Evolutionary conservation across 2,329 filamentous ascomycete genomes (phyloP).

Genomic region (Ceratocystis colombiana): DNA sequence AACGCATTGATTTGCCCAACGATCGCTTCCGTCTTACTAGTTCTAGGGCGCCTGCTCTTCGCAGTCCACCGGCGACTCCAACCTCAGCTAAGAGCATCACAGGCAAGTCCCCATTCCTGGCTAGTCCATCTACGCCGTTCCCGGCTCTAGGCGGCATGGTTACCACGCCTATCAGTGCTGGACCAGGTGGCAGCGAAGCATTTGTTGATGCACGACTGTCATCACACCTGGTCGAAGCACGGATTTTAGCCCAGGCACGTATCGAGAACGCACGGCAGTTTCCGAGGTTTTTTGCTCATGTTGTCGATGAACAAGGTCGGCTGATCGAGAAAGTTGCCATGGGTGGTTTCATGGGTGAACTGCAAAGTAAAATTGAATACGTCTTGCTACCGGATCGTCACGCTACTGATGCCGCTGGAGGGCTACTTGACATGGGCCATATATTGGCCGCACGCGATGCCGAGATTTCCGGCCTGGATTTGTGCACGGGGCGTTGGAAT

Average conservation of each 20-base stretch:
- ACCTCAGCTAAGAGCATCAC: conserved; percentile 18
- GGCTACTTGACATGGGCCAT: conserved; percentile 44
- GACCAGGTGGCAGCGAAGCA: not conserved
- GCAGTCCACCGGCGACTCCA: conserved; percentile 25
- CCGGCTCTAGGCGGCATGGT: conserved; percentile 9
- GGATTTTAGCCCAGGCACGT: conserved; percentile 55
- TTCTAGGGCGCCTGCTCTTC: conserved; percentile 26
- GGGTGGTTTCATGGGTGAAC: conserved; percentile 51
- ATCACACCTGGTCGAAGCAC: conserved; percentile 42
- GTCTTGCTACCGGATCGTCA: conserved; percentile 48
- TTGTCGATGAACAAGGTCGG: conserved; percentile 44
- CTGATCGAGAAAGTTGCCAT: conserved; percentile 46
- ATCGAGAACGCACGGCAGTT: conserved; percentile 47
- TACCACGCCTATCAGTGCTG: conserved; percentile 29
- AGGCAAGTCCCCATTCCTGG: conserved; percentile 24
- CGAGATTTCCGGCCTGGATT: conserved; percentile 33
- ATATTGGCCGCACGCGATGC: conserved; percentile 42
- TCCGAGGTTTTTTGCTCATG: conserved; percentile 49
- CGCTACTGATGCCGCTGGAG: conserved; percentile 46
- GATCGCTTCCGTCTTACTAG: conserved; percentile 37
- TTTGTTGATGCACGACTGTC: conserved; percentile 29
- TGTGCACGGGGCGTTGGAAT: conserved; percentile 43
- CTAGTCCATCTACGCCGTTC: conserved; percentile 26
- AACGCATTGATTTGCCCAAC: conserved; percentile 42
- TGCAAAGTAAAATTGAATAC: conserved; percentile 52